These are phyloP conservation scores for Lenwebbia sp. DNA, from an alignment of 345 rosid species.

Conservation along the genomic window DNA sequence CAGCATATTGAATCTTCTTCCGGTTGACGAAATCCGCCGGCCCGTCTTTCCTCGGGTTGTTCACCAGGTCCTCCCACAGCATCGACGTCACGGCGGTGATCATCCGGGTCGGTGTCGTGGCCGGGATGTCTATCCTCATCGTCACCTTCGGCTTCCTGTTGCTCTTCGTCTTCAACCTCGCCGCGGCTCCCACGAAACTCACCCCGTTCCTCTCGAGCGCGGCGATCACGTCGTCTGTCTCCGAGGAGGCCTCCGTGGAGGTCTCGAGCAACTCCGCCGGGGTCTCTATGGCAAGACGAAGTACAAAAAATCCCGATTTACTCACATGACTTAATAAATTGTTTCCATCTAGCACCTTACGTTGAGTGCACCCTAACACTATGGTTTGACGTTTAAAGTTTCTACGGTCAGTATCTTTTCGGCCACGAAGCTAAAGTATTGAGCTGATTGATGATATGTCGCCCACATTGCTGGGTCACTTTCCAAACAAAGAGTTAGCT, in stretches of 20 bases:
- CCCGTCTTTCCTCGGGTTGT: conserved; percentile 54
- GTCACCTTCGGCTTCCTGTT: conserved; percentile 64
- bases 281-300: conserved; percentile 16
- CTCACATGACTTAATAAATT: not conserved
- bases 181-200: conserved; percentile 49
- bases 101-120: conserved; percentile 43
- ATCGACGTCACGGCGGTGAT: conserved; percentile 55
- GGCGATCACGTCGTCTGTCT: conserved; percentile 56
- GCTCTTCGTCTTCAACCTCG: conserved; percentile 45
- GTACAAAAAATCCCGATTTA: not conserved
- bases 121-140: conserved; percentile 70
- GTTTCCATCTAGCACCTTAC: not conserved
- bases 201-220: conserved; percentile 73
- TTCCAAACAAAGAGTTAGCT: not conserved
- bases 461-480: not conserved
- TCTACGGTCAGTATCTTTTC: not conserved
- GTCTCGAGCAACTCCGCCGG: conserved; percentile 5
- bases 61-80: conserved; percentile 88
- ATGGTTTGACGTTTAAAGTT: not conserved
- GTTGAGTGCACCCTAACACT: not conserved
- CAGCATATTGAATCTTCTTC: conserved; percentile 79
- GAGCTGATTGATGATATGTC: not conserved
- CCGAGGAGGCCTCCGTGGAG: not conserved
- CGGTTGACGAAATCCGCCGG: conserved; percentile 41
- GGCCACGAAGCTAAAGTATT: not conserved